Evolutionary conservation across 768 basidiomycete species (phyloP).

Genomic region (Boletus subparvulus): DNA sequence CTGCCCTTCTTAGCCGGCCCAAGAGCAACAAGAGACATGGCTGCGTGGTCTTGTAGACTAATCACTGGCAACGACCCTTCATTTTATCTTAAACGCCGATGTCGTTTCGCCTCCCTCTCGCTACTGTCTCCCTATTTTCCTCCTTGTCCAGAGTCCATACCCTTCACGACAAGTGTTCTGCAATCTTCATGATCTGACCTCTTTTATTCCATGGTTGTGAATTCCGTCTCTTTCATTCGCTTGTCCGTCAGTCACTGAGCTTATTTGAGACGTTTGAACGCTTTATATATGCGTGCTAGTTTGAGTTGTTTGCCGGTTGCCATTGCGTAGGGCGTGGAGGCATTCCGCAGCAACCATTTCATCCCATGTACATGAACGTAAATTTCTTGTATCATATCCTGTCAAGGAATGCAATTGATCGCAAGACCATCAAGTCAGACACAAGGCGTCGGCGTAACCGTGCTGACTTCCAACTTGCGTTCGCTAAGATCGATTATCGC

Average conservation of each 20-base stretch:
- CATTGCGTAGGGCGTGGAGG: slow-evolving; percentile 7
- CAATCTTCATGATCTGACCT: slow-evolving; percentile 40
- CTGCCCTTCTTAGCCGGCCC: slow-evolving; percentile 71
- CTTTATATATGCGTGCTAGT: slow-evolving; percentile 2
- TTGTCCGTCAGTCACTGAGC: neutral
- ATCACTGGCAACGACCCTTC: slow-evolving; percentile 15
- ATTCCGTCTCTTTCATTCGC: slow-evolving; percentile 1
- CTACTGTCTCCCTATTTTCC: slow-evolving; percentile 15
- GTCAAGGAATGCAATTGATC: neutral
- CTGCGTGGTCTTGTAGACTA: slow-evolving; percentile 47
- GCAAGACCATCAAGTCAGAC: neutral
- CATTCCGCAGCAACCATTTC: slow-evolving; percentile 13
- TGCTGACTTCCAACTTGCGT: neutral
- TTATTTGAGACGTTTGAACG: neutral
- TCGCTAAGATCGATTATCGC: neutral
- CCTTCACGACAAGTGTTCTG: slow-evolving; percentile 39
- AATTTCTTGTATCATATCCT: neutral
- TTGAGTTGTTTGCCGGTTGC: slow-evolving; percentile 18
- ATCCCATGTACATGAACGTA: neutral
- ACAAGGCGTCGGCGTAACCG: neutral
- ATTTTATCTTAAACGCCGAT: slow-evolving; percentile 23
- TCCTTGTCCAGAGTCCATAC: slow-evolving; percentile 33
- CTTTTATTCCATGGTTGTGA: slow-evolving; percentile 23
- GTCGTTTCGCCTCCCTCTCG: slow-evolving; percentile 18
- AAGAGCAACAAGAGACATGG: slow-evolving; percentile 42